Evolutionary conservation across 495 filamentous ascomycete species (phyloP), one percentile per base, ranked within the genome.

Genomic region (Penicillium paradoxum): DNA sequence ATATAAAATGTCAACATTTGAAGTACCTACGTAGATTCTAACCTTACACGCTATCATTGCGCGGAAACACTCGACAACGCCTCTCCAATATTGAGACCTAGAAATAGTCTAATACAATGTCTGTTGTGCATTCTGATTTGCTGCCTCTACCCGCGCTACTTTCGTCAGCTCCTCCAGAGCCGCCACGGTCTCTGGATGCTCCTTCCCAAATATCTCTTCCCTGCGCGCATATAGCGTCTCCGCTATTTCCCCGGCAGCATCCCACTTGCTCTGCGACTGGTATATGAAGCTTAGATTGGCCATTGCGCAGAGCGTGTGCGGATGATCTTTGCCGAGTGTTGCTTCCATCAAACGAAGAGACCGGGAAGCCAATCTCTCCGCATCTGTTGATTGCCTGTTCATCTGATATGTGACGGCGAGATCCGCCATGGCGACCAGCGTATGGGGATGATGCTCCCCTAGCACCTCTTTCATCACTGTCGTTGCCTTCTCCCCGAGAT

Each of bases 371-470:
- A 73, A 40, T 18, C 45, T 45, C 25, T 62, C 62, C 0, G 67
- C 62, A 37, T 71, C 66, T 15, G 55, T 38, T 29, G 21, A 65
- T 24, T 64, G 63, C 14, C 41, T 36, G 40, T 66, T 56, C 14
- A 17, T 34, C 29, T 42, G 54, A 48, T 67, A 72, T 5, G 51
- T 60, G 22, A 44, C 22, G 5, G 64, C 63, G 5, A 74, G 51
- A 19, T 43, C 46, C 18, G 44, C 53, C 56, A 69, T 61, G 10
- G 53, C 59, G 11, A 51, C 56, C 9, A 70, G 38, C 6, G 75
- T 78, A n/a, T 61, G n/a, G 14, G 69, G 70, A 63, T 78, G 66
- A 10, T 70, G 57, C 10, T 53, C 52, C 14, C 77, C 74, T 6
- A 61, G 58, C 22, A 55, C 51, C 15, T 55, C 57, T 38, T 60